phyloP scores from a whole-genome alignment of 164 flowering plant species.

The Magnolia officinalis region DNA sequence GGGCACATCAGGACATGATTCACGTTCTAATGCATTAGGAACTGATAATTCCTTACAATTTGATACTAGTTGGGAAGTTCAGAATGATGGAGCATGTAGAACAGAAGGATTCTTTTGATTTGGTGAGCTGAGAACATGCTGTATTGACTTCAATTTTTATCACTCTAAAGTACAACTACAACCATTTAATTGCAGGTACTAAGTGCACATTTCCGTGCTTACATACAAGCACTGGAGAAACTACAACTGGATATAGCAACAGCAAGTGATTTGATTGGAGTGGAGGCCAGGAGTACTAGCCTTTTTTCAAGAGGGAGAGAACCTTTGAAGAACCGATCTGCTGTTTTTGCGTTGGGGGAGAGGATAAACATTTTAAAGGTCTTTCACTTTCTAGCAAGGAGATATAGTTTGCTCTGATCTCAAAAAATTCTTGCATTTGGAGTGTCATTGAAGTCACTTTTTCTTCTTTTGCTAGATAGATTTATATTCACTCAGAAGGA shows the following conservation, averaged over 20 bases:
- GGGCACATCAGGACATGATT: too few species aligned
- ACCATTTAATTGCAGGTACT: constrained; percentile 54
- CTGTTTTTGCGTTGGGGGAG: constrained; percentile 93
- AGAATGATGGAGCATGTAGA: too few species aligned
- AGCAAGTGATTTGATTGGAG: constrained; percentile 87
- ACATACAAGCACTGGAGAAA: constrained; percentile 93
- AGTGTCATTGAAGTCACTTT: not conserved
- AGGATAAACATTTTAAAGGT: constrained; percentile 92
- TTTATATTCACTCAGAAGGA: too few species aligned
- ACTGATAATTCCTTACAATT: too few species aligned
- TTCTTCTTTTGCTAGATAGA: not conserved
- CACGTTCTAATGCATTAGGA: too few species aligned
- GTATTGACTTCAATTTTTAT: too few species aligned
- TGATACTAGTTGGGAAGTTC: too few species aligned
- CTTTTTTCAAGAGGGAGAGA: constrained; percentile 89
- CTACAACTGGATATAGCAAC: constrained; percentile 92
- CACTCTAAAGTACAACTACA: too few species aligned
- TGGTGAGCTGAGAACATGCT: too few species aligned
- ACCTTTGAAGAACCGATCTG: constrained; percentile 92
- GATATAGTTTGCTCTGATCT: not conserved
- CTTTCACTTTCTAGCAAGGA: not conserved
- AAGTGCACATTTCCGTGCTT: constrained; percentile 95
- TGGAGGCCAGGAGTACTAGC: constrained; percentile 74
- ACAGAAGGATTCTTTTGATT: too few species aligned
- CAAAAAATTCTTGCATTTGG: too few species aligned